Evolutionary conservation across 805 yeast species (phyloP).

Genomic region (Yamadazyma laniorum): DNA sequence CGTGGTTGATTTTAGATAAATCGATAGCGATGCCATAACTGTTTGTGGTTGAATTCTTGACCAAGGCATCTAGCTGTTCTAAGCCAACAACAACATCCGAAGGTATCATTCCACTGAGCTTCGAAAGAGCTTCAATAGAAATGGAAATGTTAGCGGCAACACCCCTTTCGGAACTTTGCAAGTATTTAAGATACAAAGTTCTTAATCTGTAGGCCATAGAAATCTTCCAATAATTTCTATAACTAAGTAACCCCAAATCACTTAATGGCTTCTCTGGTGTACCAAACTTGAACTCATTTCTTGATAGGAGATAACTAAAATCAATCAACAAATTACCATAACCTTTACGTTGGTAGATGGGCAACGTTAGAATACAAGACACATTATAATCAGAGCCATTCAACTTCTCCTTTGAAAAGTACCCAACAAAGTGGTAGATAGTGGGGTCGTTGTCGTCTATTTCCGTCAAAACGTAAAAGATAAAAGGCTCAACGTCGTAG

Average conservation of each 20-base stretch:
- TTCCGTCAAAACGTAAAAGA: conserved; percentile 82
- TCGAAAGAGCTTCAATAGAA: conserved; percentile 62
- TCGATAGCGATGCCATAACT: conserved; percentile 56
- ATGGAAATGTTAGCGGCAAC: conserved; percentile 20
- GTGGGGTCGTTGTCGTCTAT: conserved; percentile 43
- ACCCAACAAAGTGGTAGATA: conserved; percentile 81
- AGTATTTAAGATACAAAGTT: conserved; percentile 21
- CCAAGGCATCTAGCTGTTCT: conserved; percentile 68
- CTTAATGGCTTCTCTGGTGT: conserved; percentile 95
- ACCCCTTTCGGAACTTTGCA: conserved; percentile 1
- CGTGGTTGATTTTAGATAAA: conserved; percentile 37
- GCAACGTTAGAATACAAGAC: conserved; percentile 87
- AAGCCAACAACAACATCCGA: conserved; percentile 86
- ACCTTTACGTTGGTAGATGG: conserved; percentile 83
- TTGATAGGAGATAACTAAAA: conserved; percentile 77
- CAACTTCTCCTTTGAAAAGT: conserved; percentile 85
- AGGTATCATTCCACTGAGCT: conserved; percentile 78
- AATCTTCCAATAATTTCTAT: conserved; percentile 82
- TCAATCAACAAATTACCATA: conserved; percentile 87
- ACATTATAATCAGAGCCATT: conserved; percentile 77
- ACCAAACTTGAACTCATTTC: conserved; percentile 75
- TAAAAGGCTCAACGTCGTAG: conserved; percentile 93
- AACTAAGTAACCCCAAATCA: conserved; percentile 80
- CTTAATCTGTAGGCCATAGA: conserved; percentile 53
- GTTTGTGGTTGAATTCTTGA: conserved; percentile 43